A percentile compares a stretch with the other conserved stretches of the same genome.
Evolutionary conservation across 2,329 filamentous ascomycete species (phyloP).

Genomic region (Aureobasidium melanogenum): DNA sequence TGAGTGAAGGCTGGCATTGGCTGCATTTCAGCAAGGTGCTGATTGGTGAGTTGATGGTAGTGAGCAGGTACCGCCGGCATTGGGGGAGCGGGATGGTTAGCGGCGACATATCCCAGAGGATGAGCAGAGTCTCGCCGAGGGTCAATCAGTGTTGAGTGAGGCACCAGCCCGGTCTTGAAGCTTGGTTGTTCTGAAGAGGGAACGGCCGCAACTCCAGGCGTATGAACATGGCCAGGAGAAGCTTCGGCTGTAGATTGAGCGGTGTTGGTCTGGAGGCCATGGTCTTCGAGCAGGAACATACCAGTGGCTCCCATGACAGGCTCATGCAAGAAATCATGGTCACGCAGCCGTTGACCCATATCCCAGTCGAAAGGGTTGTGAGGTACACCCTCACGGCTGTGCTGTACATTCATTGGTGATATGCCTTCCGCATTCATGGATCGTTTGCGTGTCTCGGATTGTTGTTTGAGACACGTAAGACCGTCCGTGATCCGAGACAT

Average conservation of each 20-base stretch:
- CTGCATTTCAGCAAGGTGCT: neutral
- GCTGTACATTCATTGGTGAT: neutral
- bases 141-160: neutral
- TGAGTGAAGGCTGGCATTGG: neutral
- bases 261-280: constrained; percentile 28
- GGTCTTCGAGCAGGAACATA: constrained; percentile 40
- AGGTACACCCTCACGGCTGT: neutral
- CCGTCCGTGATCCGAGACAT: constrained; percentile 30
- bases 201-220: neutral
- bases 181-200: neutral
- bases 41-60: neutral
- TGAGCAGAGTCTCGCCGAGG: constrained; percentile 4
- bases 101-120: neutral
- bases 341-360: constrained; percentile 14
- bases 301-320: constrained; percentile 39
- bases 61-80: neutral
- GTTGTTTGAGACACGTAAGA: constrained; percentile 5
- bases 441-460: constrained; percentile 4
- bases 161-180: neutral
- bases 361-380: neutral
- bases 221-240: neutral
- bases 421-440: neutral
- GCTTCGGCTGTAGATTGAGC: neutral
- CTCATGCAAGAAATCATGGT: constrained; percentile 23
- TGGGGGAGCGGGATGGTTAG: neutral